These are phyloP conservation scores for Carex cristatella DNA, from an alignment of 176 grass and related monocot genomes.

Conservation along the genomic window DNA sequence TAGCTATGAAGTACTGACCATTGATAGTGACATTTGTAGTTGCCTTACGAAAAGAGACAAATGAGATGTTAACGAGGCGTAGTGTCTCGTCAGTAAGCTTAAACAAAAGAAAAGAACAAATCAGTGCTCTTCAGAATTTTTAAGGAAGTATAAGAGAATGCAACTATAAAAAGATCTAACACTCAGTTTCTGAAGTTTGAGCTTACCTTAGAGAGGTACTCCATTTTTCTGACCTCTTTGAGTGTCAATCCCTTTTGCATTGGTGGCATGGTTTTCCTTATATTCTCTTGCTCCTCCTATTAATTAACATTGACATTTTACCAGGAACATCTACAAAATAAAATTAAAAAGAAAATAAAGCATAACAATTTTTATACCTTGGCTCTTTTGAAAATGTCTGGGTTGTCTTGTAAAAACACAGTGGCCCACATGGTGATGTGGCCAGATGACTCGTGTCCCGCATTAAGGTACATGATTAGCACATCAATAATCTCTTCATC, in stretches of 20 bases:
- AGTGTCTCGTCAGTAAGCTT: slow-evolving; percentile 88
- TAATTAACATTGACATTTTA: not conserved
- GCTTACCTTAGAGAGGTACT: slow-evolving; percentile 75
- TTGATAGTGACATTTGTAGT: slow-evolving; percentile 52
- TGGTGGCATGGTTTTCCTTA: slow-evolving; percentile 48
- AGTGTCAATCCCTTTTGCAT: slow-evolving; percentile 58
- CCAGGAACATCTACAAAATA: not conserved
- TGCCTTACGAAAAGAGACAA: slow-evolving; percentile 74
- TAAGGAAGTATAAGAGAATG: not conserved
- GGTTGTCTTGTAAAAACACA: slow-evolving; percentile 78
- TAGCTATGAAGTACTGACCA: slow-evolving; percentile 29
- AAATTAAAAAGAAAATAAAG: not conserved
- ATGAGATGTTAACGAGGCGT: slow-evolving; percentile 74
- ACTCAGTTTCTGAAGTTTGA: not conserved
- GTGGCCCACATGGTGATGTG: slow-evolving; percentile 99
- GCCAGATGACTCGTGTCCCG: slow-evolving; percentile 86
- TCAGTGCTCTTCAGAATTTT: not conserved
- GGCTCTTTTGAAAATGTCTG: slow-evolving; percentile 49
- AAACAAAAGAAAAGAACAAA: not conserved
- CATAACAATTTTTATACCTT: slow-evolving; percentile 32
- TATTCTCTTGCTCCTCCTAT: slow-evolving; percentile 85
- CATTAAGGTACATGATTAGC: slow-evolving; percentile 85
- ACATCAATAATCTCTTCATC: slow-evolving; percentile 84
- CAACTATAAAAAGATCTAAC: not conserved
- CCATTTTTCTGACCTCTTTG: slow-evolving; percentile 88